phyloP scores from a whole-genome alignment of 2,329 filamentous ascomycete species.

The Pseudocercospora ulei region DNA sequence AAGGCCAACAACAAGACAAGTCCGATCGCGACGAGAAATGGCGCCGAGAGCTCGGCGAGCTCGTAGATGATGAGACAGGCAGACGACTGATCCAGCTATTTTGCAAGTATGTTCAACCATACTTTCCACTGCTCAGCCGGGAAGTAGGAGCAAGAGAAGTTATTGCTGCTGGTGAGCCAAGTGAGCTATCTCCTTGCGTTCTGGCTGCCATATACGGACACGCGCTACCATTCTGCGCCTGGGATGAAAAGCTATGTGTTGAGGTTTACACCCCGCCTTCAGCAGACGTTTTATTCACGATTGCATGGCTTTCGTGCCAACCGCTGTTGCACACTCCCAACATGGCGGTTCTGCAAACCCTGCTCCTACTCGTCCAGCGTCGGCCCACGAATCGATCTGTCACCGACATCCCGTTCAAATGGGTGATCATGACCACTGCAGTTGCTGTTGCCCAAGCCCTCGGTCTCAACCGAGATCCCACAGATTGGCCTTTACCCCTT shows the following conservation, averaged over 20 bases:
- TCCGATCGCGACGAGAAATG: conserved; percentile 24
- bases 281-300: conserved; percentile 30
- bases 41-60: conserved; percentile 29
- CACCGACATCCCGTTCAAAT: conserved; percentile 33
- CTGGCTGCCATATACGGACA: conserved; percentile 40
- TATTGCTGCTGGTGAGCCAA: conserved; percentile 29
- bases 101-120: conserved; percentile 40
- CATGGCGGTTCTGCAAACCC: conserved; percentile 30
- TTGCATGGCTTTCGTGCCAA: conserved; percentile 31
- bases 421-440: conserved; percentile 31
- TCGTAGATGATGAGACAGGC: conserved; percentile 31
- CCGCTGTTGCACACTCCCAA: conserved; percentile 30
- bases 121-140: conserved; percentile 39
- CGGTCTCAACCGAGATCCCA: conserved; percentile 53
- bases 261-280: conserved; percentile 33
- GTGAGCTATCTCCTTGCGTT: conserved; percentile 34
- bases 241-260: conserved; percentile 37
- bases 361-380: conserved; percentile 32
- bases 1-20: conserved; percentile 32
- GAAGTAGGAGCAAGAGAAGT: conserved; percentile 31
- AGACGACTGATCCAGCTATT: conserved; percentile 37
- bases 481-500: conserved; percentile 51
- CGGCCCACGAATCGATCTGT: conserved; percentile 32
- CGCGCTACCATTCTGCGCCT: conserved; percentile 40
- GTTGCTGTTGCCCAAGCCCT: conserved; percentile 52